phyloP scores from a whole-genome alignment of 208 protist species.

The Leishmania gerbilli region DNA sequence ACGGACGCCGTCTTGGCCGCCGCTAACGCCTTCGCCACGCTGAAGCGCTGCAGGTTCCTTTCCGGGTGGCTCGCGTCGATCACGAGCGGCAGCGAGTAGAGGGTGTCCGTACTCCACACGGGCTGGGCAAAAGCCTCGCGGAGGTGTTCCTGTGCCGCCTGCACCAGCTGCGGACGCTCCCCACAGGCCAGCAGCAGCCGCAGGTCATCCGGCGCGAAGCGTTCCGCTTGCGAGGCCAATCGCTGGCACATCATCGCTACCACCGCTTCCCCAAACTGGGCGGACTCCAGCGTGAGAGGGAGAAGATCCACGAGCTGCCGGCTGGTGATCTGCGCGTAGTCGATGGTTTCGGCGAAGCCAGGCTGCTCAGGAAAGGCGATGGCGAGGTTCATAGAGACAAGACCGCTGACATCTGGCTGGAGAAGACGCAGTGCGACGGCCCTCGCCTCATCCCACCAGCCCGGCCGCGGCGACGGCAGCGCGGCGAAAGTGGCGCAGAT shows the following conservation, averaged over 20 bases:
- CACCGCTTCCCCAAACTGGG: slow-evolving; percentile 41
- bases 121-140: slow-evolving; percentile 55
- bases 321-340: slow-evolving; percentile 61
- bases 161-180: slow-evolving; percentile 38
- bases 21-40: slow-evolving; percentile 55
- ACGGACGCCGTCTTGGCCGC: slow-evolving; percentile 60
- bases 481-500: slow-evolving; percentile 80
- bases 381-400: slow-evolving; percentile 62
- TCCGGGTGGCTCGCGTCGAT: slow-evolving; percentile 26
- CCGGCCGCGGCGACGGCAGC: slow-evolving; percentile 39
- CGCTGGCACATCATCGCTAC: slow-evolving; percentile 47
- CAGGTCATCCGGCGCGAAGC: slow-evolving; percentile 74
- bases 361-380: slow-evolving; percentile 76
- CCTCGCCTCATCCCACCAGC: slow-evolving; percentile 78
- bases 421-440: slow-evolving; percentile 63
- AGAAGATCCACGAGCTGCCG: slow-evolving; percentile 76
- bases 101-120: slow-evolving; percentile 73
- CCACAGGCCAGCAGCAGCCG: slow-evolving; percentile 45
- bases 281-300: slow-evolving; percentile 38
- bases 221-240: slow-evolving; percentile 39
- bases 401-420: slow-evolving; percentile 25
- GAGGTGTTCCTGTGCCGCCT: slow-evolving; percentile 54
- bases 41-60: slow-evolving; percentile 16
- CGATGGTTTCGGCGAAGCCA: slow-evolving; percentile 39
- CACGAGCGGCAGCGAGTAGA: slow-evolving; percentile 69